Evolutionary conservation across 805 yeast species (phyloP).

Genomic region (Candida rishiriensis): DNA sequence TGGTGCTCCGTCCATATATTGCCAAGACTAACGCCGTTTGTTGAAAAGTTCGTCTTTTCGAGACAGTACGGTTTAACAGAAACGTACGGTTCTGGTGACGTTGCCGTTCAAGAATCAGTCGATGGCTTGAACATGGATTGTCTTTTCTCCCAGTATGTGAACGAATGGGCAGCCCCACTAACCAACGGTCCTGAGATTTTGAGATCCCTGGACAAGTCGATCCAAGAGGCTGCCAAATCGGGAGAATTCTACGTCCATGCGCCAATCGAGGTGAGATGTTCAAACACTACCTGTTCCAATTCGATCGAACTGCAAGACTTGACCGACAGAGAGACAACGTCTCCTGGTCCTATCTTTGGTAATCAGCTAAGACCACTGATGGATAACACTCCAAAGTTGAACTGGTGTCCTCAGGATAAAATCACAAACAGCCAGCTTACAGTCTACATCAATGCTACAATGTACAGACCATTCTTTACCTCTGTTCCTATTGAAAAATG

Average conservation of each 20-base stretch:
- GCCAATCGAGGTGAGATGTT: slow-evolving; percentile 91
- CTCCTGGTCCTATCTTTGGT: slow-evolving; percentile 81
- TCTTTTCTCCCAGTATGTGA: slow-evolving; percentile 85
- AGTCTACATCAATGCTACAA: slow-evolving; percentile 85
- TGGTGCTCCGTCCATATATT: slow-evolving; percentile 72
- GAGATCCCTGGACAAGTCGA: slow-evolving; percentile 54
- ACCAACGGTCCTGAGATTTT: slow-evolving; percentile 70
- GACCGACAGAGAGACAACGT: slow-evolving; percentile 42
- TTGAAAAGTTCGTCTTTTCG: slow-evolving; percentile 79
- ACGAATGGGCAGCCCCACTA: slow-evolving; percentile 97
- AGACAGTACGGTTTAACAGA: slow-evolving; percentile 80
- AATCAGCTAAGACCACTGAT: slow-evolving; percentile 76
- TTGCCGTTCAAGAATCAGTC: slow-evolving; percentile 74
- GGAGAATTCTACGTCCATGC: slow-evolving; percentile 84
- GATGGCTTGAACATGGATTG: slow-evolving; percentile 95
- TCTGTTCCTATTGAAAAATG: slow-evolving; percentile 72
- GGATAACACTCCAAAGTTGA: slow-evolving; percentile 72
- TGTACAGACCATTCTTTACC: slow-evolving; percentile 88
- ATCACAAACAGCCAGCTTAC: slow-evolving; percentile 75
- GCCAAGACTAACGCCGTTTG: slow-evolving; percentile 76
- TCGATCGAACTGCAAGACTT: slow-evolving; percentile 40
- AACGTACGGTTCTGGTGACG: slow-evolving; percentile 51
- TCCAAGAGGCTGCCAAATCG: slow-evolving; percentile 51
- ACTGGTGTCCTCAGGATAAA: slow-evolving; percentile 49
- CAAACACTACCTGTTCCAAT: slow-evolving; percentile 64